Percentiles rank a stretch among this genome's conserved stretches.
Evolutionary conservation across 768 basidiomycete species (phyloP).

Genomic region (Agaricus blazei): DNA sequence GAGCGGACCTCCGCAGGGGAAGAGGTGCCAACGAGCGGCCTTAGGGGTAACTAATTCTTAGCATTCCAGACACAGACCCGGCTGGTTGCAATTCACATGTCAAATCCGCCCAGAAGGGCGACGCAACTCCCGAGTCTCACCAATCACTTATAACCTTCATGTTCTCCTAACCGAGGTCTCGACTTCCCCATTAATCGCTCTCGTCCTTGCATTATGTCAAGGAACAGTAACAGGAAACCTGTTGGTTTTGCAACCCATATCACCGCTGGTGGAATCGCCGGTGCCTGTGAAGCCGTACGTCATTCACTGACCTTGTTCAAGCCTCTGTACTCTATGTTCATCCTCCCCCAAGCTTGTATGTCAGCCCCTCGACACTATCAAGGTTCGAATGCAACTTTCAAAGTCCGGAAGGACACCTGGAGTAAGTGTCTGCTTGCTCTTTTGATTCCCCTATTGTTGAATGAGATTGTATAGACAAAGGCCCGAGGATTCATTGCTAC

Average conservation of each 20-base stretch:
- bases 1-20: constrained; percentile 21
- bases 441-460: not conserved
- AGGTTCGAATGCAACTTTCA: constrained; percentile 99
- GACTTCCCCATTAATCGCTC: not conserved
- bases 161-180: no score
- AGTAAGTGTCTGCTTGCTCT: constrained; percentile 44
- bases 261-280: constrained; percentile 91
- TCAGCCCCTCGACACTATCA: constrained; percentile 97
- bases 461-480: constrained; percentile 61
- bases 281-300: constrained; percentile 86
- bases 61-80: constrained; percentile 13
- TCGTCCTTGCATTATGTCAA: constrained; percentile 36
- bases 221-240: constrained; percentile 61
- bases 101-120: constrained; percentile 15
- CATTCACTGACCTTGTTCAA: not conserved
- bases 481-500: constrained; percentile 91
- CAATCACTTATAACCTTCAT: not conserved
- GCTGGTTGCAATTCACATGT: constrained; percentile 24
- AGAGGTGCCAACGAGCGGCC: constrained; percentile 10
- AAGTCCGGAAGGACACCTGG: constrained; percentile 74
- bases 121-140: constrained; percentile 12
- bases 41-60: constrained; percentile 16
- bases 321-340: not conserved
- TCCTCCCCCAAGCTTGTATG: constrained; percentile 53
- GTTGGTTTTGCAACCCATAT: constrained; percentile 87